A percentile compares a stretch with the other conserved stretches of the same genome.
Conservation (phyloP, 2,329 filamentous ascomycete species). For the Ustilaginoidea virens region DNA sequence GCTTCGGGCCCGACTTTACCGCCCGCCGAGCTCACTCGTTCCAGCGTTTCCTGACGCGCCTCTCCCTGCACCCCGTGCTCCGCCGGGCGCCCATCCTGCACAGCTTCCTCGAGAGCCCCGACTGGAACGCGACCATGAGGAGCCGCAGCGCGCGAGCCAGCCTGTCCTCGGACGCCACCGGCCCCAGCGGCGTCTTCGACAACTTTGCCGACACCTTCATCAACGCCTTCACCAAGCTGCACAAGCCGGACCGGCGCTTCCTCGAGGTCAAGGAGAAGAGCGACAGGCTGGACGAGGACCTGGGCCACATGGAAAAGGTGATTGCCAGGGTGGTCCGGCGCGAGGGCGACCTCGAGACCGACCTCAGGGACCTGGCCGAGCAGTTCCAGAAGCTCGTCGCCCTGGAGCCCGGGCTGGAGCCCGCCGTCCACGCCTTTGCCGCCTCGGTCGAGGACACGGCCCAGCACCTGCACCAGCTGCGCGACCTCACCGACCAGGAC, state of each 20-base stretch:
- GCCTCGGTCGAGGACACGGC: constrained; percentile 74
- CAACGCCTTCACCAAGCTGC: constrained; percentile 91
- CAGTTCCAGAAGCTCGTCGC: constrained; percentile 90
- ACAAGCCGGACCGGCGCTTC: constrained; percentile 89
- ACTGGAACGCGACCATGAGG: constrained; percentile 96
- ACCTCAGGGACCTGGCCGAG: constrained; percentile 78
- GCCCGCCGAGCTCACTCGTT: constrained; percentile 76
- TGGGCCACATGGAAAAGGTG: constrained; percentile 90
- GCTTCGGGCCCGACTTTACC: constrained; percentile 89
- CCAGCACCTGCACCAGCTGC: constrained; percentile 60
- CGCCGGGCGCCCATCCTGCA: constrained; percentile 71
- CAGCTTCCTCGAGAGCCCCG: constrained; percentile 77
- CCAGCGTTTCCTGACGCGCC: constrained; percentile 74
- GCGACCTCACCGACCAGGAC: constrained; percentile 87
- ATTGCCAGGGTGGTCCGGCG: constrained; percentile 77
- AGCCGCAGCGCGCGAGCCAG: constrained; percentile 53
- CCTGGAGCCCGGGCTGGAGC: constrained; percentile 76
- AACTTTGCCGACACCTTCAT: constrained; percentile 92
- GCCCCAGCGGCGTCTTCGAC: constrained; percentile 66
- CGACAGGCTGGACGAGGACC: constrained; percentile 87
- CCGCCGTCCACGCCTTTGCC: constrained; percentile 71
- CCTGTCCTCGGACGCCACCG: constrained; percentile 27
- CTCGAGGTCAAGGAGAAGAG: constrained; percentile 85
- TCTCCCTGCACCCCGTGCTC: constrained; percentile 78
- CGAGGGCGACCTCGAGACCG: constrained; percentile 72